Percentiles rank a stretch among this genome's conserved stretches.
These are phyloP conservation scores for Geranomyces variabilis DNA, from an alignment of 192 early-diverging fungal species.

Conservation along the genomic window DNA sequence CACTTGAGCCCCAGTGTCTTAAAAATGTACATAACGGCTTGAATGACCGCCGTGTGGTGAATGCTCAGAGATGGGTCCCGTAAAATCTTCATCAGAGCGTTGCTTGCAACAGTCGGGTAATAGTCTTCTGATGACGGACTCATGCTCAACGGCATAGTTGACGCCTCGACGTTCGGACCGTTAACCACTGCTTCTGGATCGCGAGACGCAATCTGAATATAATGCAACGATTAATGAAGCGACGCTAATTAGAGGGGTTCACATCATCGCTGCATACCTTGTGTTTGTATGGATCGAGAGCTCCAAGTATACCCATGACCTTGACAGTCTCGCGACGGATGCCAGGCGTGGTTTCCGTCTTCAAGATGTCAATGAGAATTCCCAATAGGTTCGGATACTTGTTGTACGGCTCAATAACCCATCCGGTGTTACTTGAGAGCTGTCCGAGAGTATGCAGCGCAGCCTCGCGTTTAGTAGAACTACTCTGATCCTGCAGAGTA, in stretches of 20 bases:
- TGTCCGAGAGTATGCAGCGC: conserved; percentile 86
- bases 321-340: conserved; percentile 86
- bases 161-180: conserved; percentile 25
- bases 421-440: conserved; percentile 82
- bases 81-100: conserved; percentile 85
- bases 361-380: conserved; percentile 77
- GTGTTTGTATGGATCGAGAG: conserved; percentile 88
- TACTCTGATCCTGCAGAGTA: conserved; percentile 85
- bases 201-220: conserved; percentile 41
- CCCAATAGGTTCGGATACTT: conserved; percentile 85
- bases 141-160: conserved; percentile 55
- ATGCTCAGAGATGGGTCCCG: conserved; percentile 76
- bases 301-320: conserved; percentile 90
- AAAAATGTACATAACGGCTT: conserved; percentile 93
- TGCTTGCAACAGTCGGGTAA: conserved; percentile 87
- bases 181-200: conserved; percentile 37
- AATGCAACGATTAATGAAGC: conserved; percentile 3
- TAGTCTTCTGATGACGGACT: conserved; percentile 87
- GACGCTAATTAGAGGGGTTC: too few relatives aligned
- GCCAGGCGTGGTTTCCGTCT: conserved; percentile 72
- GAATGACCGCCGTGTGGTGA: conserved; percentile 84
- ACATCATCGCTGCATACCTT: conserved; percentile 39
- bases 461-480: conserved; percentile 79
- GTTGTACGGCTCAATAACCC: conserved; percentile 86
- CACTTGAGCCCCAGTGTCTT: conserved; percentile 84